Evolutionary conservation across 1,284 basidiomycete species (phyloP).

Genomic region (Fomes fomentarius): DNA sequence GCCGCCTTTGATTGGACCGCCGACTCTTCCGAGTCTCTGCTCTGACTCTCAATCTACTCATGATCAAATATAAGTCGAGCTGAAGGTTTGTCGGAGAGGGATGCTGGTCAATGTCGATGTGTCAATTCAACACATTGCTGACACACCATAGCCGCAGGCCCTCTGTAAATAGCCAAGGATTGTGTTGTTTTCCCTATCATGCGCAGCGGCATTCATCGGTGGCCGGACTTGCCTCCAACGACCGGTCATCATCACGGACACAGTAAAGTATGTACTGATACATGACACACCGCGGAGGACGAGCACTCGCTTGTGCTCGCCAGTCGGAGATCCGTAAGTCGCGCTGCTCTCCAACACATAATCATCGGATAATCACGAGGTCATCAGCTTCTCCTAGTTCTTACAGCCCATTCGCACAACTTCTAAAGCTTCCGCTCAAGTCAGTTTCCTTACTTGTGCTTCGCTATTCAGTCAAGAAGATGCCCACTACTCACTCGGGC

Average conservation of each 20-base stretch:
- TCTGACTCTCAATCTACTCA: no score
- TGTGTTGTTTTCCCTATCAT: not conserved
- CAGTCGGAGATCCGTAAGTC: slow-evolving; percentile 3
- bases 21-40: no score
- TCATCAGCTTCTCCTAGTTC: slow-evolving; percentile 13
- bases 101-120: no score
- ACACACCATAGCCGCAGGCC: no score
- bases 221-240: not conserved
- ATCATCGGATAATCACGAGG: slow-evolving; percentile 25
- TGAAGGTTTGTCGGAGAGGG: no score
- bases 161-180: no score
- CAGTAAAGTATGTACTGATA: not conserved
- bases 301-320: not conserved
- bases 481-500: not conserved
- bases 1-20: not conserved
- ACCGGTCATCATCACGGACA: slow-evolving; percentile 5
- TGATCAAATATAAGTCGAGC: no score
- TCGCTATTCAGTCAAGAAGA: slow-evolving; percentile 14
- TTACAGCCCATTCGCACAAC: not conserved
- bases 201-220: not conserved
- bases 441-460: slow-evolving; percentile 9
- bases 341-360: slow-evolving; percentile 5
- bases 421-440: slow-evolving; percentile 9
- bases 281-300: not conserved
- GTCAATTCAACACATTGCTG: no score